Base-by-base conservation (phyloP, 768 basidiomycete genomes). In the Podaxis sp. region DNA sequence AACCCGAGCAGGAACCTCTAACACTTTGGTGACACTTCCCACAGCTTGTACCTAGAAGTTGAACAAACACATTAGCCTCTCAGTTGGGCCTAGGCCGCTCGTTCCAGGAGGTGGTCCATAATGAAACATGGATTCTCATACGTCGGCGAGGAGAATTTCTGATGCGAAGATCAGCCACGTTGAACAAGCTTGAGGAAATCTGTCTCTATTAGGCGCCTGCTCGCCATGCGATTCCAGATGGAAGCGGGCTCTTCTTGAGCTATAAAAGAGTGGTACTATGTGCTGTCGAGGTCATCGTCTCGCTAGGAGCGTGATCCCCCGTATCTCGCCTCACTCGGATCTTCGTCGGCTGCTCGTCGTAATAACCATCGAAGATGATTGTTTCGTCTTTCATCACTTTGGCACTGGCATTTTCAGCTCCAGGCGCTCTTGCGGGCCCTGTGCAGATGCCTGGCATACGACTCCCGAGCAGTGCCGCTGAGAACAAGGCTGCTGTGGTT, bases 371-470 rank as follows among this genome's bases (percentile, higher is more conserved):
- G 59, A 37, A 48, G 42, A 60, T 60, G 51, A 53, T 60, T 25
- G 4, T 53, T 4, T 21, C 50, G 7, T 42, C 50, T 10, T 18
- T 60, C 13, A 44, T 60, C 14, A 21, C 59, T 46, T 35, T 60
- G 21, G 51, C 40, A 4, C 36, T 60, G 13, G 13, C 50, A 10
- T 32, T 60, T 28, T 42, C 28, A 6, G n/a, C 65, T 2, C 18
- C 57, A 16, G 36, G 46, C 0, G 60, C 48, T 50, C 51, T 61
- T 10, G 79, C 66, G 4, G 79, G 70, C 10, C 61, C 65, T 11
- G 81, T 87, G 2, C 86, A 88, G 65, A 71, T 73, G 32, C 65
- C 72, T 1, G 68, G 68, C 55, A 65, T 87, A n/a, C 50, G 61
- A 27, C 71, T 86, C 10, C 86, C 86, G 0, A 21, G 70, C 1